Evolutionary conservation across 306 rosid species (phyloP), one percentile per base, ranked within the genome.

Genomic region (Potentilla sterilis): DNA sequence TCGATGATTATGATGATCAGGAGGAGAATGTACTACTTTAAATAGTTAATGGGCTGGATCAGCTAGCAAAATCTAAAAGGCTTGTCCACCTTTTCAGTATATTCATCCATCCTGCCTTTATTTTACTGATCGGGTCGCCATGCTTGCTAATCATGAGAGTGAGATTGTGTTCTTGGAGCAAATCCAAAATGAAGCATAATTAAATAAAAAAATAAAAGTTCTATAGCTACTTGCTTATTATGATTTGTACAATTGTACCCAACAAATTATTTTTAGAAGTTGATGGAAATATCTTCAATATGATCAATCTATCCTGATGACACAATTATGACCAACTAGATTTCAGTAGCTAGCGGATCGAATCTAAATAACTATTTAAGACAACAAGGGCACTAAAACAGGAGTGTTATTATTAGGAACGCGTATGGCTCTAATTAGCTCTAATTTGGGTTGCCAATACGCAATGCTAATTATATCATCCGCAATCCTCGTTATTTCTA

Each of bases 401-500:
- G 55, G 55, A 7, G 54, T 3, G 58, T 52, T 44, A 44, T 44
- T 9, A 46, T 46, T 54, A 54, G 59, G 4, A 54, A 19, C 13
- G 58, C 59, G 28, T 54, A 3, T 28, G 59, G n/a, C 12, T 54
- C 4, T 8, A 54, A 11, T 52, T 52, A n/a, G 28, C 28, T n/a
- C 59, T 19, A 54, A 54, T 19, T 54, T 19, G 59, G 22, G 59
- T 54, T 54, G 59, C 24, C 12, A 54, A 19, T 54, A 54, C 58
- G 24, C 58, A 6, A 51, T 51, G 58, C 58, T 52, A 42, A 42
- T 57, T 40, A 58, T 28, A 68, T 59, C 24, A 24, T 22, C 68
- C 77, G 77, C 42, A 73, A 24, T 12, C 35, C 55, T 59, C 42
- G 77, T 59, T 43, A 41, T 34, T 58, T 61, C 67, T 21, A n/a